Evolutionary conservation across 2,329 filamentous ascomycete genomes (phyloP), one percentile per base, ranked within the genome.

Genomic region (Sporothrix protearum): DNA sequence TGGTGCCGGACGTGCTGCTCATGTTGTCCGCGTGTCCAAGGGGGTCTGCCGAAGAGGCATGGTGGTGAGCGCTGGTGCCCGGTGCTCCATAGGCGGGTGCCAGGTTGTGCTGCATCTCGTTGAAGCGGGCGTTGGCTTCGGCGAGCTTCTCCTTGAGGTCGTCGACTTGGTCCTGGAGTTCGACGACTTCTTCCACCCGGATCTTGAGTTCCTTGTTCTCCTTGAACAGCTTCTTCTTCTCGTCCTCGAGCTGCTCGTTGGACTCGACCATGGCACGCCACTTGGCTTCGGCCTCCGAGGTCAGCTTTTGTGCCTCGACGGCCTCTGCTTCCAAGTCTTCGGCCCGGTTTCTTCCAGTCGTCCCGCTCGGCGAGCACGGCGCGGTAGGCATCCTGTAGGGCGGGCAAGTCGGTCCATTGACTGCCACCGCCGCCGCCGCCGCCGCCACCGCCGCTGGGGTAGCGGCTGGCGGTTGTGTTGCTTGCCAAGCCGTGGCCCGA

Each of bases 401-500:
- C 75, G 67, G 74, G 74, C 57, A 78, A 73, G 72, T 76, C 74
- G 63, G 68, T 74, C 59, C 75, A 75, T 47, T 76, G 74, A 64
- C 75, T 76, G 45, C 75, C 75, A 71, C 33, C 30, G 33, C 47
- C 25, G 66, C 28, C 12, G 30, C 66, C n/a, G n/a, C n/a, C n/a
- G n/a, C 75, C 75, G 45, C 75, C 75, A 71, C 33, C 49, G n/a
- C 36, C 76, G 75, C 14, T 36, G 22, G 39, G 36, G 39, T 39
- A 36, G 57, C 28, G 68, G 49, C 69, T 67, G 49, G n/a, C 10
- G 49, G 22, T 53, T 12, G 49, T 53, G 73, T 78, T 78, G 74
- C 77, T 80, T 71, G 78, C 76, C 71, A 78, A 79, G 74, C 77
- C 78, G 67, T 77, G 74, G 49, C 78, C 79, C 12, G 78, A 80